Percentiles rank a stretch among this genome's conserved stretches.
Conservation (phyloP, 768 basidiomycete species). For the Cyclocybe aegerita region DNA sequence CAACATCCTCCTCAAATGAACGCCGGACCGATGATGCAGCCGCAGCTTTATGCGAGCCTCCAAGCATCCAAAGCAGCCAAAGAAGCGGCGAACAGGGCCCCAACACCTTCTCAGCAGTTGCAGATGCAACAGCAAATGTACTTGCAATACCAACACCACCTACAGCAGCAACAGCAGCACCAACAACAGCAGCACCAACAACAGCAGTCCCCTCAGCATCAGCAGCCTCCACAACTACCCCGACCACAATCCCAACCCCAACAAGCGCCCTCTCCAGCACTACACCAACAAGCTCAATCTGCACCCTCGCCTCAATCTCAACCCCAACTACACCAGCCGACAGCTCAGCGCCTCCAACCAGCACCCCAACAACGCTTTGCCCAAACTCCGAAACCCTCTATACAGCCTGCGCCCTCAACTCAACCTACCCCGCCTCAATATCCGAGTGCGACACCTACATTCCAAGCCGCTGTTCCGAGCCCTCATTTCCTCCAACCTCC, state of each 20-base stretch:
- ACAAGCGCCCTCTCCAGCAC: conserved; percentile 1
- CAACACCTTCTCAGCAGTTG: conserved; percentile 32
- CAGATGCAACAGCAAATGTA: conserved; percentile 13
- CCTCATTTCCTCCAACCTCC: conserved; percentile 14
- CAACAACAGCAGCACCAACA: conserved; percentile 3
- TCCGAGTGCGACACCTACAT: conserved; percentile 3
- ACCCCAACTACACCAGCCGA: conserved; percentile 8
- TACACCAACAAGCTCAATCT: conserved; percentile 4
- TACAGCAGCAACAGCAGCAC: conserved; percentile 14
- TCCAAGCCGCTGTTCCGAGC: conserved; percentile 9
- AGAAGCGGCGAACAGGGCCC: conserved; percentile 33
- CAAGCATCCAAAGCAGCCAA: conserved; percentile 33
- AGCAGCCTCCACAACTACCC: conserved; percentile 9
- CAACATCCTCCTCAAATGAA: conserved; percentile 28
- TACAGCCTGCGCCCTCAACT: conserved; percentile 4
- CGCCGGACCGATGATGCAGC: conserved; percentile 32
- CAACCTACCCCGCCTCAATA: conserved; percentile 15
- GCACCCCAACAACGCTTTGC: conserved; percentile 11
- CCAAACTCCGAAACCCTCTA: conserved; percentile 15
- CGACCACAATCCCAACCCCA: conserved; percentile 18
- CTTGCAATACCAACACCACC: conserved; percentile 11
- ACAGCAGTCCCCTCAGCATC: conserved; percentile 7
- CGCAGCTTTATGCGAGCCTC: conserved; percentile 33
- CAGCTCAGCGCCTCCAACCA: conserved; percentile 9
- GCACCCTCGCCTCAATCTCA: conserved; percentile 3